Conservation (phyloP, 352 stramenopile species). For the Phytophthora agathidicida region DNA sequence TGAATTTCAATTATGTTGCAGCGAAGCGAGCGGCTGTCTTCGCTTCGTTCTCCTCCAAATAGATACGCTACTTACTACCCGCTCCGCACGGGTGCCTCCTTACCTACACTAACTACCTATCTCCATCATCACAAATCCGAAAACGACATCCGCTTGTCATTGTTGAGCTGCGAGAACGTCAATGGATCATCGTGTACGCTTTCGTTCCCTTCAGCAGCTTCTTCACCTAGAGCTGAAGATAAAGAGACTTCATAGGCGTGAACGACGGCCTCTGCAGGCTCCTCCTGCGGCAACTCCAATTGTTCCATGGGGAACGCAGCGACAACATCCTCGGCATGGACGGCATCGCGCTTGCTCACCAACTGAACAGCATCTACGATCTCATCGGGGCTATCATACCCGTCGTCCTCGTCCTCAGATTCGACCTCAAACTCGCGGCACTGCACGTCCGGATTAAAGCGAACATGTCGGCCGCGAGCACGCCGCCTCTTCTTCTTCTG, state of each 20-base stretch:
- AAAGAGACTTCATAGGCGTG: conserved; percentile 19
- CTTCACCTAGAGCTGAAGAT: conserved; percentile 4
- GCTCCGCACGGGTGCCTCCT: conserved; percentile 18
- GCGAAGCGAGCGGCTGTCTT: conserved; percentile 21
- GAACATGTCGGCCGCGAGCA: conserved; percentile 37
- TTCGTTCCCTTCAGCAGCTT: conserved; percentile 1
- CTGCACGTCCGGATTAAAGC: conserved; percentile 50
- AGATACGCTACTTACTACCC: conserved; percentile 47
- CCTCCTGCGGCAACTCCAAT: conserved; percentile 23
- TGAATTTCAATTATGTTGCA: conserved; percentile 27
- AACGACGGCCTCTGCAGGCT: conserved; percentile 1
- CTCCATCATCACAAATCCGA: conserved; percentile 36
- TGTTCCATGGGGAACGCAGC: conserved; percentile 32
- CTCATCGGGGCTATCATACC: conserved; percentile 41
- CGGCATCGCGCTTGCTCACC: conserved; percentile 41
- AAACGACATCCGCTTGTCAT: conserved; percentile 46
- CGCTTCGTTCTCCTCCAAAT: conserved; percentile 35
- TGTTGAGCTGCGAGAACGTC: conserved; percentile 41
- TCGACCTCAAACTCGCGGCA: conserved; percentile 66
- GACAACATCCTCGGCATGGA: conserved; percentile 44
- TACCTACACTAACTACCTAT: no score
- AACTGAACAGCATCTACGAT: conserved; percentile 53
- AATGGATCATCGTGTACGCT: conserved; percentile 29
- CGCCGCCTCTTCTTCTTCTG: conserved; percentile 44
- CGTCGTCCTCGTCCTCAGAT: conserved; percentile 56